These are phyloP conservation scores for Cladosporium sp. DNA, from an alignment of 2,329 filamentous ascomycete genomes.

Conservation along the genomic window DNA sequence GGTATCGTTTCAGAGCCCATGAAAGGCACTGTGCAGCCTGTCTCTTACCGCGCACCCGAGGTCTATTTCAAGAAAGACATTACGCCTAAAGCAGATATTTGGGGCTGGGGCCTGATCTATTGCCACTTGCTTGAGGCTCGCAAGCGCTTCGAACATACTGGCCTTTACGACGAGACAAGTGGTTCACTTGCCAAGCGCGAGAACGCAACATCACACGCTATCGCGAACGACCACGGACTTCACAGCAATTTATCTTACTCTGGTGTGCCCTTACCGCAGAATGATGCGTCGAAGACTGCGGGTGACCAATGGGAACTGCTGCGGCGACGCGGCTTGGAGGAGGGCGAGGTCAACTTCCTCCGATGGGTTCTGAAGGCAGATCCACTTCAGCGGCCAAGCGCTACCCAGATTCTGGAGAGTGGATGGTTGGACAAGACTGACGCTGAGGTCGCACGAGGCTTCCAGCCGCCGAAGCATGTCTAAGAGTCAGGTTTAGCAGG, in stretches of 20 bases:
- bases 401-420: conserved; percentile 28
- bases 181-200: conserved; percentile 27
- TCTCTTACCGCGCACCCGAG: conserved; percentile 35
- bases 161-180: conserved; percentile 31
- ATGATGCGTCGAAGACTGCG: conserved; percentile 21
- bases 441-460: conserved; percentile 7
- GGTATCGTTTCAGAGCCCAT: conserved; percentile 34
- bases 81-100: conserved; percentile 33
- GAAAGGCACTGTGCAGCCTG: conserved; percentile 32
- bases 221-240: conserved; percentile 35
- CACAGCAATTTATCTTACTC: conserved; percentile 29
- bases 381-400: conserved; percentile 31
- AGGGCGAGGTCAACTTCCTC: conserved; percentile 32
- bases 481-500: not conserved
- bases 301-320: conserved; percentile 32
- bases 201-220: conserved; percentile 26
- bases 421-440: conserved; percentile 23
- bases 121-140: conserved; percentile 36
- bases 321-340: conserved; percentile 27
- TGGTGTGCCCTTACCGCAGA: conserved; percentile 27
- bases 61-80: conserved; percentile 35
- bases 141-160: conserved; percentile 29
- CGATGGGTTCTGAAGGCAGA: conserved; percentile 31
- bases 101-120: conserved; percentile 34
- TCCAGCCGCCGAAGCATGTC: not conserved